A percentile compares a stretch with the other conserved stretches of the same genome.
These are phyloP conservation scores for Blastocrithidia nonstop DNA, from an alignment of 208 protist genomes.

Conservation along the genomic window DNA sequence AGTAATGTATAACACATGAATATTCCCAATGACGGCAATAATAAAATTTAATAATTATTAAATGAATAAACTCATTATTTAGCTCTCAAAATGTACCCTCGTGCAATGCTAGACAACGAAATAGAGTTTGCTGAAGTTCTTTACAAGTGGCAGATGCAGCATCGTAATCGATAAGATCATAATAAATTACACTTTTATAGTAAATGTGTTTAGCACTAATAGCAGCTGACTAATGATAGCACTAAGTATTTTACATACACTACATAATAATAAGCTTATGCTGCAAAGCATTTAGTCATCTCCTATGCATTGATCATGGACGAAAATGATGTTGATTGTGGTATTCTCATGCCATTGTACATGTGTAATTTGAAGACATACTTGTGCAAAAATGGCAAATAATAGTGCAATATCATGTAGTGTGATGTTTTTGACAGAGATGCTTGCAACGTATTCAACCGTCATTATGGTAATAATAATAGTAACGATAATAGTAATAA, in stretches of 20 bases:
- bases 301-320: conserved; percentile 37
- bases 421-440: neutral
- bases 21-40: neutral
- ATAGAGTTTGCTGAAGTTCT: conserved; percentile 5
- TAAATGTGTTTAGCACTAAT: too few species aligned
- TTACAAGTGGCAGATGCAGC: neutral
- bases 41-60: neutral
- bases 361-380: conserved; percentile 53
- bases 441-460: neutral
- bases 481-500: neutral
- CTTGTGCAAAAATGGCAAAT: conserved; percentile 10
- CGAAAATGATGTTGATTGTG: conserved; percentile 12
- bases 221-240: too few species aligned
- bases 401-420: neutral
- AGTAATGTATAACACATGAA: neutral
- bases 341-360: conserved; percentile 56
- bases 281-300: conserved; percentile 50
- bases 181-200: too few species aligned
- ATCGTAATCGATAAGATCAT: too few species aligned
- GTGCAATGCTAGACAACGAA: conserved; percentile 14
- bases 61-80: neutral
- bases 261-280: too few species aligned
- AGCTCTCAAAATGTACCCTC: conserved; percentile 26
- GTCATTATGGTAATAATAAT: conserved; percentile 1
- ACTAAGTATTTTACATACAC: too few species aligned